Evolutionary conservation across 495 filamentous ascomycete species (phyloP), one percentile per base, ranked within the genome.

Genomic region (Daldinia grandis): DNA sequence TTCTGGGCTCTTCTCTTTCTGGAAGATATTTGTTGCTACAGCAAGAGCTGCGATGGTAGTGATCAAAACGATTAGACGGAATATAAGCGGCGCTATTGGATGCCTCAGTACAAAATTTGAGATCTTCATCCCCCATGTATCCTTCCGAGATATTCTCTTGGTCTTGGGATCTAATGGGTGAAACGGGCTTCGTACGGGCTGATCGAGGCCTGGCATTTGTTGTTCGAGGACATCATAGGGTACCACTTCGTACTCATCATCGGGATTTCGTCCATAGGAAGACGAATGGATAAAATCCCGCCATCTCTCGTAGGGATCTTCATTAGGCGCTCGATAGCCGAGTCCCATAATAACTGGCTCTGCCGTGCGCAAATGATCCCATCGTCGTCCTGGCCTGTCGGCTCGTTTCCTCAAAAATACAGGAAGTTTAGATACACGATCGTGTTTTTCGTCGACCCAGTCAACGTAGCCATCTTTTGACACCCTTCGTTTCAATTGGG

Each of bases 1-100:
- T 57, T 78, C 73, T 15, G 71, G 54, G 33, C 80, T 78, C 31
- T 60, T 65, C 27, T 88, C 85, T 38, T 89, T 78, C 69, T 90
- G 82, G 74, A 89, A 93, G 40, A 97, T 93, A 28, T 87, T 89
- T 2, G 82, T 87, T 28, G 92, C 91, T 4, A 99, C 82, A 31
- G 88, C 92, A n/a, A 99, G 87, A 8, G 93, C 95, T 25, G 92
- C 80, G 38, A 90, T 84, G 1, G 93, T 95, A 64, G 97, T 95
- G 33, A 88, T 86, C 74, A 96, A 88, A 5, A 97, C 93, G 9
- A 87, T 91, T 14, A 95, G 80, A 25, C 95, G 92, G 78, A 98
- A 90, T 27, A 90, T 84, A 58, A 98, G 80, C 0, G 95, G 95
- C 7, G 97, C 89, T 50, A 97, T 89, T 17, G 96, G 92, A 70